A percentile compares a stretch with the other conserved stretches of the same genome.
phyloP scores from a whole-genome alignment of 2,329 filamentous ascomycete genomes.

The Hypomyces rosellus region DNA sequence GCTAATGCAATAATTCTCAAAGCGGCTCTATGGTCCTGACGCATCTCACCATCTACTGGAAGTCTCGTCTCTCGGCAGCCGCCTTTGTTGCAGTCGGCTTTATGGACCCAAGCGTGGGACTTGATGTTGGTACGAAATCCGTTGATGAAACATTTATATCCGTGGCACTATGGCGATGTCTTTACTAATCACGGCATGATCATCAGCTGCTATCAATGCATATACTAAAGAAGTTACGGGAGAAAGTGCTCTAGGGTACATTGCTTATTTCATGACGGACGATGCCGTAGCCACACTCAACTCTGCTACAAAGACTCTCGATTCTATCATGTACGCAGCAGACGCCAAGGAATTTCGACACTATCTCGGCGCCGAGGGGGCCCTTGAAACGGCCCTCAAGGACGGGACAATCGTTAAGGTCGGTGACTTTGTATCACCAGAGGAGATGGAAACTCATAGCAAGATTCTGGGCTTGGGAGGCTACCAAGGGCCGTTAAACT shows the following conservation, averaged over 20 bases:
- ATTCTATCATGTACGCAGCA: neutral
- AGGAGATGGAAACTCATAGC: neutral
- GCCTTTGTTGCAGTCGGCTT: constrained; percentile 1
- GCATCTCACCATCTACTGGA: neutral
- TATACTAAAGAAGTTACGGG: neutral
- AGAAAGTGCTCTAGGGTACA: neutral
- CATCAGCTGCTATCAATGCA: neutral
- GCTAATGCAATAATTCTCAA: constrained; percentile 10
- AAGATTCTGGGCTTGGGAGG: neutral
- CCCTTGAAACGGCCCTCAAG: neutral
- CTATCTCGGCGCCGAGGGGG: neutral
- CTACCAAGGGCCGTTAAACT: neutral
- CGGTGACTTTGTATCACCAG: neutral
- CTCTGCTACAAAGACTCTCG: neutral
- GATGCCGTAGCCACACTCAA: neutral
- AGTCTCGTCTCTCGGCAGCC: neutral
- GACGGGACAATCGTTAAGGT: neutral
- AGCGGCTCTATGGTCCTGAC: constrained; percentile 10
- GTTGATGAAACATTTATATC: neutral
- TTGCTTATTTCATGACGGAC: neutral
- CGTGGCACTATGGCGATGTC: neutral
- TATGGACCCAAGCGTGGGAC: neutral
- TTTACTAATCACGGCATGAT: neutral
- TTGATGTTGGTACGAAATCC: neutral
- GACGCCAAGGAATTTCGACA: neutral